Base-by-base conservation (phyloP, 225 moss, liverwort and hornwort genomes). In the Takakia lepidozioides region DNA sequence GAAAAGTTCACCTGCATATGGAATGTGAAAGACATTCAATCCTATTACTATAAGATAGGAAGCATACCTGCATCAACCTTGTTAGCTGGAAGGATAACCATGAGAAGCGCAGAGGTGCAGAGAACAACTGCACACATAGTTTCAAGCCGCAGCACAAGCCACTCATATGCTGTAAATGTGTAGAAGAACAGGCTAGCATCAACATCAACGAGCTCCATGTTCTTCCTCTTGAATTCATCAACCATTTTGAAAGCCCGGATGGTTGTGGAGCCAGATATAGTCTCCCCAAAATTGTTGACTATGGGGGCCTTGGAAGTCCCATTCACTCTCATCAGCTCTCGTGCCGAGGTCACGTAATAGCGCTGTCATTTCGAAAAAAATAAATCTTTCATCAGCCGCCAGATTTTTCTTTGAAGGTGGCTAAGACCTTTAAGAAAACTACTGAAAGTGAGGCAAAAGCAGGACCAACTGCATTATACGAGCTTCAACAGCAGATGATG, bases 271-370 rank as follows among this genome's bases (percentile, higher is more conserved):
- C 80, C 80, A 11, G 64, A 43, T 36, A 81, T 71, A 41, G 71
- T 68, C 51, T 75, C 80, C n/a, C 64, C 71, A n/a, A 81, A 81
- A 32, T 81, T 67, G 29, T 75, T 74, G 16, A 81, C 48, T 25
- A 81, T 71, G 1, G 80, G 80, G 22, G 80, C 80, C 59, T 75
- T 81, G 19, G 80, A 71, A 29, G 74, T 54, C 40, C 69, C 62
- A 43, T 75, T 74, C 19, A 81, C 61, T 16, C 80, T 61, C 38
- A 74, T 81, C 34, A 81, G 46, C 48, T 81, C 74, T 17, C 74
- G 56, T 46, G 74, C 60, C 17, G 80, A 67, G 13, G 70, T 48
- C 24, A 81, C 58, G 36, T 67, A 81, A 29, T 81, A 81, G 16
- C 20, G 58, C 71, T 81, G 80, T n/a, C n/a, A n/a, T n/a, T n/a